Conservation (phyloP, 2,329 filamentous ascomycete species). For the Arthrobotrys sphaeroides region DNA sequence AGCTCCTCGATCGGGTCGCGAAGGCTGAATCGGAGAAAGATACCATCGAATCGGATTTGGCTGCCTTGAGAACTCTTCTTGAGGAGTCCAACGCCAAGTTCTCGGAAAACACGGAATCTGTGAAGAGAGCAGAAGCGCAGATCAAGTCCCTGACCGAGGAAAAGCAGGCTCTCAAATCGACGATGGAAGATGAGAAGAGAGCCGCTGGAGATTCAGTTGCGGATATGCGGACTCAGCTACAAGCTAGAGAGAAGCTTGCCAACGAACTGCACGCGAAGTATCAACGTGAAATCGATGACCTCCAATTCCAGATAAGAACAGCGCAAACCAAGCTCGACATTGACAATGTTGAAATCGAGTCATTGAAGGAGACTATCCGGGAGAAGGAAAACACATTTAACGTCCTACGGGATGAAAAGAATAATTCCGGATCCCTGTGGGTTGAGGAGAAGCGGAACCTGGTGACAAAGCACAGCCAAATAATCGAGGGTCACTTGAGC, state of each 20-base stretch:
- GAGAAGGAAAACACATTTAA: slow-evolving; percentile 33
- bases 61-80: slow-evolving; percentile 7
- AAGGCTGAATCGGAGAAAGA: slow-evolving; percentile 48
- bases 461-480: slow-evolving; percentile 26
- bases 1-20: slow-evolving; percentile 41
- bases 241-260: slow-evolving; percentile 21
- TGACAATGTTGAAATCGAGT: slow-evolving; percentile 44
- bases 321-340: slow-evolving; percentile 42
- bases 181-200: slow-evolving; percentile 28
- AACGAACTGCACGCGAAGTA: slow-evolving; percentile 31
- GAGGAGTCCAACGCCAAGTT: slow-evolving; percentile 20
- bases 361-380: slow-evolving; percentile 33
- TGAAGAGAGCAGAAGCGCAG: slow-evolving; percentile 30
- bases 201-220: slow-evolving; percentile 3
- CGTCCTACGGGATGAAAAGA: slow-evolving; percentile 29
- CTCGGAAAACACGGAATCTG: slow-evolving; percentile 12
- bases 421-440: slow-evolving; percentile 2
- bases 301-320: slow-evolving; percentile 41
- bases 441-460: slow-evolving; percentile 31
- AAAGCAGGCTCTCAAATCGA: neutral
- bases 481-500: slow-evolving; percentile 35
- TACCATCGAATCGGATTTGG: neutral
- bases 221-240: slow-evolving; percentile 34
- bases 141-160: slow-evolving; percentile 17
- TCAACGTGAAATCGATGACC: slow-evolving; percentile 31